A percentile compares a stretch with the other conserved stretches of the same genome.
These are phyloP conservation scores for Casuarina cunninghamiana DNA, from an alignment of 306 rosid genomes.

Conservation along the genomic window DNA sequence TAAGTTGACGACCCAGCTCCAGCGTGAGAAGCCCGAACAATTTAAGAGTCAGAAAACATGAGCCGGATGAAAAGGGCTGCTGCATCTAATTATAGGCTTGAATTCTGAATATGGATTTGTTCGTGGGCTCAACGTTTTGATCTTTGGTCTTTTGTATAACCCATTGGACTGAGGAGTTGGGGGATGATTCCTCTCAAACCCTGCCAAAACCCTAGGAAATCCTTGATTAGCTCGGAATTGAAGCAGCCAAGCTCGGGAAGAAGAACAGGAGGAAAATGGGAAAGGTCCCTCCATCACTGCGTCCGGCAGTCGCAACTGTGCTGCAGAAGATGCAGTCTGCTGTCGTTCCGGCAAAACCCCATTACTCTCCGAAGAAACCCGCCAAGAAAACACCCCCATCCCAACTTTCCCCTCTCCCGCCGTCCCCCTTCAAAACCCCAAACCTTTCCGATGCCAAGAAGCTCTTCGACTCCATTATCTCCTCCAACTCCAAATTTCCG, in stretches of 20 bases:
- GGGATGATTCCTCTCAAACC: not conserved
- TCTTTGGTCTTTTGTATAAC: too few relatives aligned
- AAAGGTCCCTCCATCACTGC: conserved; percentile 64
- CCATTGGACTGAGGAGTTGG: too few relatives aligned
- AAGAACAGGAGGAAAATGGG: conserved; percentile 50
- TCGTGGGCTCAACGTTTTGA: too few relatives aligned
- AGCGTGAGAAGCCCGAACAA: too few relatives aligned
- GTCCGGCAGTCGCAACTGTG: conserved; percentile 48
- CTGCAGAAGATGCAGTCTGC: conserved; percentile 42
- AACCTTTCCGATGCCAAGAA: conserved; percentile 64
- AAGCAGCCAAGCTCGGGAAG: not conserved
- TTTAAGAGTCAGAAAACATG: too few relatives aligned
- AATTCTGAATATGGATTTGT: too few relatives aligned
- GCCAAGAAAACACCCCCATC: conserved; percentile 25
- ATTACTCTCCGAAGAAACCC: conserved; percentile 28
- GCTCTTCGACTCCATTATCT: conserved; percentile 47
- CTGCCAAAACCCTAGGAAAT: conserved; percentile 15
- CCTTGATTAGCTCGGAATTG: not conserved
- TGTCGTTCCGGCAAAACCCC: conserved; percentile 29
- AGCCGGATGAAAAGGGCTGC: too few relatives aligned
- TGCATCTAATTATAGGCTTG: too few relatives aligned
- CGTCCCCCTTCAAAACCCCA: conserved; percentile 54
- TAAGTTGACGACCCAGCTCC: too few relatives aligned
- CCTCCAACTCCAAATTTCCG: conserved; percentile 28
- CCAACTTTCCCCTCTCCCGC: conserved; percentile 2